Base-by-base conservation (phyloP, 2,329 filamentous ascomycete species). In the Fusarium sp. region DNA sequence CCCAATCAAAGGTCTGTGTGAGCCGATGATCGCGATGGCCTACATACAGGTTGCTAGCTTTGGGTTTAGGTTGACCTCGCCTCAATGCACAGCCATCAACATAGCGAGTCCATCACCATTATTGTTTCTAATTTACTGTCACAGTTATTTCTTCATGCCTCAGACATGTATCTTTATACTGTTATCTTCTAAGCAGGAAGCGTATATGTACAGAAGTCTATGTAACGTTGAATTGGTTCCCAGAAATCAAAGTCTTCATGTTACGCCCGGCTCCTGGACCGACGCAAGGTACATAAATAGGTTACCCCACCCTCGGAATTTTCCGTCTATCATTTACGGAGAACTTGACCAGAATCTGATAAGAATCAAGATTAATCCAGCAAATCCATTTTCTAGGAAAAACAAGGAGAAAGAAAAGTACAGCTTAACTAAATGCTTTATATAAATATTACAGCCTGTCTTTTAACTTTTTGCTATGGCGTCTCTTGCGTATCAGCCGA, bases 61-160 rank as follows among this genome's bases (percentile, higher is more conserved):
- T 50, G 47, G 28, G 47, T n/a, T n/a, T 30, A 30, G 45, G 26
- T 48, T 50, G 7, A 18, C 47, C 5, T 50, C 28, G 14, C 47
- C 47, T 50, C 14, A 50, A 17, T 50, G 45, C 28, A 30, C 28
- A 30, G 32, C 11, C 22, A 5, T 26, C 26, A 26, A 26, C 26
- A 26, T 26, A 5, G 5, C 6, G 5, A 26, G 22, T 50, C 22
- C 18, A 7, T 22, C 22, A 13, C 7, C 22, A 50, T 18, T 6
- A 13, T n/a, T 8, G 10, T 50, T 17, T 3, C 11, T 6, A 13
- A 13, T 18, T 3, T 12, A 9, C 3, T 12, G 1, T n/a, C 18
- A 2, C 15, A 18, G 3, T 13, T 6, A n/a, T n/a, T 8, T n/a
- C 28, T 28, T 2, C 8, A 28, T 28, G 28, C 28, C 26, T 28